Conservation (phyloP, 306 rosid species). For the Sindora glabra region DNA sequence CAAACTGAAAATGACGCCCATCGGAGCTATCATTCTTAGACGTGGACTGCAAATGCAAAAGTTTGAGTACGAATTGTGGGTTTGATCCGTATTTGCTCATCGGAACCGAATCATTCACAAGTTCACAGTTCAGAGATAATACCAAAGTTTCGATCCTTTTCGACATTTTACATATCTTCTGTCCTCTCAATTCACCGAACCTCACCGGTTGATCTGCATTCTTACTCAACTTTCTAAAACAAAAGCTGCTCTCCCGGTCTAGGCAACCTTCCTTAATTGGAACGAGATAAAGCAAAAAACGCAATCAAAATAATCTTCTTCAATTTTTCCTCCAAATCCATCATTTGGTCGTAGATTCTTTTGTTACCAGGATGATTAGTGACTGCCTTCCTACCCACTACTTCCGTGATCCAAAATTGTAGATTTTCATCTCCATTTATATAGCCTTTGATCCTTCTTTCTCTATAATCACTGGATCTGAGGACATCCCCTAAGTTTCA, state of each 20-base stretch:
- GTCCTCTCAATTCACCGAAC: too few relatives aligned
- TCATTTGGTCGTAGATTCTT: background rate
- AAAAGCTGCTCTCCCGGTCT: background rate
- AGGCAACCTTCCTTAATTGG: background rate
- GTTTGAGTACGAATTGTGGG: too few relatives aligned
- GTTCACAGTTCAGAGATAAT: too few relatives aligned
- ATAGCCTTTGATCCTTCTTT: background rate
- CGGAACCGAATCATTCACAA: too few relatives aligned
- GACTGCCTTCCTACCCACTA: background rate
- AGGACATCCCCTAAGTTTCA: background rate
- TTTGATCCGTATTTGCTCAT: too few relatives aligned
- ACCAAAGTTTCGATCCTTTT: too few relatives aligned
- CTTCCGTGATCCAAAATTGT: constrained; percentile 1
- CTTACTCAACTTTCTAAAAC: background rate
- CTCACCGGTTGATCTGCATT: too few relatives aligned
- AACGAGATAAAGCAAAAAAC: background rate
- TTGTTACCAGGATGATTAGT: background rate
- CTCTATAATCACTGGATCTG: background rate
- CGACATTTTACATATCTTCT: too few relatives aligned
- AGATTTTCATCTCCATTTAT: background rate
- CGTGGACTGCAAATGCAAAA: too few relatives aligned
- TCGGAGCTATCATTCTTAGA: too few relatives aligned
- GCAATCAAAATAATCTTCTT: constrained; percentile 10
- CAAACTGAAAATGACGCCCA: too few relatives aligned
- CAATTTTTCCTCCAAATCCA: background rate